Percentiles rank a stretch among this genome's conserved stretches.
Evolutionary conservation across 23 red algal species (phyloP).

Genomic region (Gracilariopsis chorda): DNA sequence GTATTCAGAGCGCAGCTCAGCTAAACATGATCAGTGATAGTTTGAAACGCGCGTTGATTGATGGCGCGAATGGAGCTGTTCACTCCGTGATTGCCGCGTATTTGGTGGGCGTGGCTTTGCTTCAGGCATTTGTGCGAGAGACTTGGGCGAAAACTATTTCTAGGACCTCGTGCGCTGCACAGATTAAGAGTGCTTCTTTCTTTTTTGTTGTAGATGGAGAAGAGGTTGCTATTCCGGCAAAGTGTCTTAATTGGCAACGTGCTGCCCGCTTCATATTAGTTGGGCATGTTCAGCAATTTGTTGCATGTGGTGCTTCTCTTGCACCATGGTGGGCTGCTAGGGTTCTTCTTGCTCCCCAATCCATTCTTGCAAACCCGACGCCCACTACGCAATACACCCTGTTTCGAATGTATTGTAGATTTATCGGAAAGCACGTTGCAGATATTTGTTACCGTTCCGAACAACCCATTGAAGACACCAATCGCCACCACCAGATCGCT

Average conservation of each 20-base stretch:
- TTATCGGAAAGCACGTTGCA: constrained; percentile 28
- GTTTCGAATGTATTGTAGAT: background rate
- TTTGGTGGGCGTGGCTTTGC: background rate
- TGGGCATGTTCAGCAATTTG: background rate
- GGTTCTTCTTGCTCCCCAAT: background rate
- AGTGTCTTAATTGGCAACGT: background rate
- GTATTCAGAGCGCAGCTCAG: too few species aligned
- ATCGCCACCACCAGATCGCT: background rate
- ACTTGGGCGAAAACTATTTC: constrained; percentile 1
- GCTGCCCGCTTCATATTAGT: constrained; percentile 14
- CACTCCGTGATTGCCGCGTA: too few species aligned
- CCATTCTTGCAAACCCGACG: background rate
- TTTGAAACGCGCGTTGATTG: too few species aligned
- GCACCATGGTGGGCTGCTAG: constrained; percentile 43
- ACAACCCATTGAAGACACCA: too few species aligned
- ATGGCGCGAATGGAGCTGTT: too few species aligned
- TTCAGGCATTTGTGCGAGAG: background rate
- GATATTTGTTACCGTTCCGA: background rate
- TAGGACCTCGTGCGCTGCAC: background rate
- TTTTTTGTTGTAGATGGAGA: background rate
- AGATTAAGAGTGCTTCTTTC: background rate
- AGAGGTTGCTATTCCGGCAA: background rate
- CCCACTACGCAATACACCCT: background rate
- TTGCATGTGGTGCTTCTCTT: background rate
- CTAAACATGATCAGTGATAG: too few species aligned